Base-by-base conservation (phyloP, 2,329 filamentous ascomycete genomes). In the Fusarium sp. region DNA sequence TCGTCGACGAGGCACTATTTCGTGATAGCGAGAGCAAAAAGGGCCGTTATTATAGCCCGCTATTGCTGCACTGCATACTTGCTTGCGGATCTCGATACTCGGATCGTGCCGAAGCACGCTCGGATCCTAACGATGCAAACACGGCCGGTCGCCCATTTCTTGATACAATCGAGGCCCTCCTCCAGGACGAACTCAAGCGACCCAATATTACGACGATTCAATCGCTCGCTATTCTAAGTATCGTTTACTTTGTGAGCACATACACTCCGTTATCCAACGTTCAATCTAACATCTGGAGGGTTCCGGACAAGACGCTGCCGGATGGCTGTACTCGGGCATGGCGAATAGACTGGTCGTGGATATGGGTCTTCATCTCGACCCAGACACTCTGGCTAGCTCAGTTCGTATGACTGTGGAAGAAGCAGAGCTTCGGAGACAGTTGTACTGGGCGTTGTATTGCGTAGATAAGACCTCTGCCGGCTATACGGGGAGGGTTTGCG, bases 271-370 rank as follows among this genome's bases (percentile, higher is more conserved):
- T 33, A 20, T 2, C 7, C 25, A 6, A 6, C 4, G 2, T 8
- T 22, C 7, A 33, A 11, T 15, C 52, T 33, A 7, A 37, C 8
- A 22, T 5, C 6, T 11, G 6, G 2, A 56, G 52, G 52, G 30
- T 22, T 32, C 20, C n/a, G 52, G 52, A 6, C 32, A 32, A 22
- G 52, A 56, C 17, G 52, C 52, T 15, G n/a, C 52, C 4, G 52
- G 52, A 22, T 56, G 52, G 52, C 30, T 56, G 6, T 33, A 56
- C 32, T 33, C 30, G 12, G 52, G 52, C 11, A 56, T 56, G 52
- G 52, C 52, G 8, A 56, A 33, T 25, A 32, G 32, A 3, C n/a
- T 56, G 2, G 52, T 56, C 52, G 8, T 56, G 3, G 32, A 56
- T 6, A 56, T 56, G n/a, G 52, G 52, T 10, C 30, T 56, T 22